phyloP scores from a whole-genome alignment of 768 basidiomycete species.

The Lentinula detonsa region DNA sequence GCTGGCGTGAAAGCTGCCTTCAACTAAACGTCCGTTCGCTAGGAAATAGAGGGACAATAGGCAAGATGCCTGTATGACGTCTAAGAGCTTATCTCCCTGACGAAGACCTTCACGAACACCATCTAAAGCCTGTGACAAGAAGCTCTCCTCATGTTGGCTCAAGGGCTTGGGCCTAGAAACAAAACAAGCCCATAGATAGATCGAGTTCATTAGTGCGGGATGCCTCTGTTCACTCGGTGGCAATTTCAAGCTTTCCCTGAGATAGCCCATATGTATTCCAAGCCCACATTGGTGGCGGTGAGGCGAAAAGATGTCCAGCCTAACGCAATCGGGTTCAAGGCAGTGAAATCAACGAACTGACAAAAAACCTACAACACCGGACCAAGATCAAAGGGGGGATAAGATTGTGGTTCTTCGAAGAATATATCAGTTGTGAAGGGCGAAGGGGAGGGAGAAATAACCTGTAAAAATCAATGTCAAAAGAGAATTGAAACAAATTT shows the following conservation, averaged over 20 bases:
- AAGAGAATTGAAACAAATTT: no score
- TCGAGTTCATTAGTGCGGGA: conserved; percentile 71
- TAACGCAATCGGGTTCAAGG: conserved; percentile 22
- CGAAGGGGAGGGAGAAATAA: conserved; percentile 47
- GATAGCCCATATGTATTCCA: conserved; percentile 59
- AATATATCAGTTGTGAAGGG: conserved; percentile 41
- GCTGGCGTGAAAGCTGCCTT: conserved; percentile 73
- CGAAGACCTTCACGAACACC: conserved; percentile 60
- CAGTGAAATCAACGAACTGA: conserved; percentile 8
- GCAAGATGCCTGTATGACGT: conserved; percentile 73
- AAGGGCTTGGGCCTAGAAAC: conserved; percentile 68
- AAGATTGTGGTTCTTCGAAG: conserved; percentile 45
- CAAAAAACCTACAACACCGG: conserved; percentile 53
- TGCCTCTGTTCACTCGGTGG: conserved; percentile 60
- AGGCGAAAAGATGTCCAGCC: conserved; percentile 69
- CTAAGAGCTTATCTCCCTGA: conserved; percentile 48
- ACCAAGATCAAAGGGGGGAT: conserved; percentile 52
- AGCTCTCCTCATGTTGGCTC: conserved; percentile 67
- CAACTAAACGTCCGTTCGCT: conserved; percentile 68
- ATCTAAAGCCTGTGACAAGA: conserved; percentile 58
- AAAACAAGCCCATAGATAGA: conserved; percentile 81
- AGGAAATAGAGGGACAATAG: conserved; percentile 72
- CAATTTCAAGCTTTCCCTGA: conserved; percentile 54
- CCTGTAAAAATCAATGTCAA: conserved; percentile 1
- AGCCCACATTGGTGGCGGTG: conserved; percentile 74